These are phyloP conservation scores for Yamadazyma blattariae DNA, from an alignment of 1,139 yeast species.

Conservation along the genomic window DNA sequence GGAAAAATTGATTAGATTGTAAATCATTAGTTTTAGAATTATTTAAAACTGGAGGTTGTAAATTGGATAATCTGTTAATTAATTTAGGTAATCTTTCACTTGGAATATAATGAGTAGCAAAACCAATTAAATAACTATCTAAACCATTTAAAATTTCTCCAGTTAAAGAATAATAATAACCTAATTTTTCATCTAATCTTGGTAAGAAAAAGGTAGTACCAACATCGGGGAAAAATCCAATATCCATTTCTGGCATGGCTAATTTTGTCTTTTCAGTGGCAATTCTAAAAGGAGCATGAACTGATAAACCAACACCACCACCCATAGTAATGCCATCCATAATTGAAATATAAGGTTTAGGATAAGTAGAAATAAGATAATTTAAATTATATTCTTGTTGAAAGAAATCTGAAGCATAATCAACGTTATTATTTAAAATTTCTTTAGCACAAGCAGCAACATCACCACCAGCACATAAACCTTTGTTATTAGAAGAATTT, in stretches of 20 bases:
- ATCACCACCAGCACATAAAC: slow-evolving; percentile 92
- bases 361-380: slow-evolving; percentile 73
- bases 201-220: slow-evolving; percentile 91
- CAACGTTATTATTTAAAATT: slow-evolving; percentile 47
- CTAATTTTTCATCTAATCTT: slow-evolving; percentile 76
- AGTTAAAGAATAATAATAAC: slow-evolving; percentile 83
- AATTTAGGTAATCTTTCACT: slow-evolving; percentile 61
- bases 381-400: slow-evolving; percentile 78
- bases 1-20: slow-evolving; percentile 36
- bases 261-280: slow-evolving; percentile 87
- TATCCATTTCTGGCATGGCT: slow-evolving; percentile 98
- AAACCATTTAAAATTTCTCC: slow-evolving; percentile 75
- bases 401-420: slow-evolving; percentile 65
- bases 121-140: slow-evolving; percentile 79
- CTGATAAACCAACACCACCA: slow-evolving; percentile 92
- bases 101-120: slow-evolving; percentile 88
- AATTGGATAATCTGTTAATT: slow-evolving; percentile 59
- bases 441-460: slow-evolving; percentile 70
- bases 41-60: slow-evolving; percentile 42
- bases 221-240: slow-evolving; percentile 96
- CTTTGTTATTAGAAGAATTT: slow-evolving; percentile 61
- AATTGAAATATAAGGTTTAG: slow-evolving; percentile 80
- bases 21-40: slow-evolving; percentile 23
- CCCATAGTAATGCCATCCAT: slow-evolving; percentile 98
- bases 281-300: slow-evolving; percentile 91